Evolutionary conservation across 139 green algal genomes (phyloP), one percentile per base, ranked within the genome.

Genomic region (Picochlorum sp.): DNA sequence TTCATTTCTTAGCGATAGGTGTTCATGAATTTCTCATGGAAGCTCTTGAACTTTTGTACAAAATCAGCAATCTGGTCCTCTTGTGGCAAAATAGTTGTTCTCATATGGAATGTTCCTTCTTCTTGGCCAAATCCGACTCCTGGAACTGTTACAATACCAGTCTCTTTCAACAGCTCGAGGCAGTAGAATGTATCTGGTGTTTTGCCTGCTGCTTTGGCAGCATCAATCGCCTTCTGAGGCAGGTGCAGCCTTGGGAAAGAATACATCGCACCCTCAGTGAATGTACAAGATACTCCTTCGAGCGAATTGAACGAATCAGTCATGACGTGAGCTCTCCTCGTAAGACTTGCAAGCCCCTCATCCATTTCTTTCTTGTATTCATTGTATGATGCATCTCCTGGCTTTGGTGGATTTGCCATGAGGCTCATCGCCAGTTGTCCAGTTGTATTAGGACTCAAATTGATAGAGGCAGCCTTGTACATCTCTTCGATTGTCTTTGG

Each of bases 151-250:
- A 92, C 82, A 54, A 98, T 96, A 66, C 92, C 92, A 3, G 91
- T 96, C 16, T 72, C 73, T 59, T 91, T 82, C 57, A 98, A 74
- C 69, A 97, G 73, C 66, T 69, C 68, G 37, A 83, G 74, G 84
- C 92, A 97, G 80, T 98, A 98, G 57, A 96, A 84, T 66, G 84
- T 89, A 70, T 98, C 92, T 4, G 82, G 74, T n/a, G 82, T 67
- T 79, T 96, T 96, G 73, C 90, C 90, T 32, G 74, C 78, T 44
- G 74, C 63, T 41, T 83, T 69, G 20, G 84, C 85, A 87, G 88
- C 66, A 15, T 49, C 91, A 84, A 59, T 23, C 49, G 76, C 73
- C 58, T 77, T 74, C 30, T 66, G 34, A 5, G 91, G 90, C 52
- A 97, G 75, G 73, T 84, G 71, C 51, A 83, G 63, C 58, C 70